Evolutionary conservation across 768 basidiomycete genomes (phyloP).

Genomic region (Paxillus ammoniavirescens): DNA sequence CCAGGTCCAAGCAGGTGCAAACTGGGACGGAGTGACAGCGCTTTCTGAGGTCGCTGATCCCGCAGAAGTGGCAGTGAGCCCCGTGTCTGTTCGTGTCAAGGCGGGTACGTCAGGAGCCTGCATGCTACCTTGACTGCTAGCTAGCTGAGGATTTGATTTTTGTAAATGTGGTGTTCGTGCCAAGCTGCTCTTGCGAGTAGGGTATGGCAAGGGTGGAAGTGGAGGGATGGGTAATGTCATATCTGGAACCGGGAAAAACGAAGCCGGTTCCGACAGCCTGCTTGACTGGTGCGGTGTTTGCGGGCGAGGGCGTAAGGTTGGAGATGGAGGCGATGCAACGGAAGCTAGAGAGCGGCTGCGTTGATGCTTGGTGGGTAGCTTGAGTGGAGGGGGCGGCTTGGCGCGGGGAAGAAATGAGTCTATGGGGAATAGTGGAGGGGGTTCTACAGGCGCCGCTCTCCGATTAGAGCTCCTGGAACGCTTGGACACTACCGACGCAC

Average conservation of each 20-base stretch:
- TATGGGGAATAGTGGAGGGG: conserved; percentile 11
- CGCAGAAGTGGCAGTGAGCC: not conserved
- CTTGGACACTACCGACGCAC: not conserved
- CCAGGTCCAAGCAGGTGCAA: conserved; percentile 11
- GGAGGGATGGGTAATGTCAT: not conserved
- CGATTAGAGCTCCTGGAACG: not conserved
- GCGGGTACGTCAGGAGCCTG: not conserved
- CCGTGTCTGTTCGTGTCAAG: not conserved
- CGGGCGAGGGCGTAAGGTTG: not conserved
- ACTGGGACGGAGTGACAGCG: not conserved
- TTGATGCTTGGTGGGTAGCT: conserved; percentile 7
- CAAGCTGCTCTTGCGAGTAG: not conserved
- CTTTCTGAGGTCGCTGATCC: not conserved
- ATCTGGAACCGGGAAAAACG: not conserved
- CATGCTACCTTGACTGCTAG: not conserved
- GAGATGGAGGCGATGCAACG: not conserved
- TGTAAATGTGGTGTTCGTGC: not conserved
- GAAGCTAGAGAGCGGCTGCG: conserved; percentile 6
- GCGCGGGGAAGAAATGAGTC: conserved; percentile 23
- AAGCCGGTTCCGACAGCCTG: not conserved
- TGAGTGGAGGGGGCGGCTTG: conserved; percentile 16
- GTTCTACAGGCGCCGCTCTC: not conserved
- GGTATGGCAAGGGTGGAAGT: not conserved
- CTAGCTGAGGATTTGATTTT: not conserved
- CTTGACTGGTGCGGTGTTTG: not conserved